phyloP scores from a whole-genome alignment of 148 eudicot species.

The Rhododendron williamsianum region DNA sequence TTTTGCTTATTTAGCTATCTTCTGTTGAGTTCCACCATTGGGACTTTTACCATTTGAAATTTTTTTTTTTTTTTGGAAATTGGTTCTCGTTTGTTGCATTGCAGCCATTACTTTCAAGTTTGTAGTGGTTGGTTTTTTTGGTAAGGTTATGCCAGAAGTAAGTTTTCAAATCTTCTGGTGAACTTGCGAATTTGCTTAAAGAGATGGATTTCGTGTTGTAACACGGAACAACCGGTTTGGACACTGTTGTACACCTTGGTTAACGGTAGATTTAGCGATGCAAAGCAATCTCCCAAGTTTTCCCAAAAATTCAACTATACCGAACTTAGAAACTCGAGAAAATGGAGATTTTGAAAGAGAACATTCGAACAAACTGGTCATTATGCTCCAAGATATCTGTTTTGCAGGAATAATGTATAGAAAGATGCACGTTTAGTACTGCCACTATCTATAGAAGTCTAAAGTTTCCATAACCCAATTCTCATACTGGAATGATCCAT shows the following conservation, averaged over 20 bases:
- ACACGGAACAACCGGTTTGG: neutral
- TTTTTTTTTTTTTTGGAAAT: neutral
- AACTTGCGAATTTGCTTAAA: neutral
- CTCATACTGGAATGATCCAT: neutral
- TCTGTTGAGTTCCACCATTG: neutral
- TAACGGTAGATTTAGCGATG: neutral
- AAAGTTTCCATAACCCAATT: neutral
- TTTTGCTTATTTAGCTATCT: neutral
- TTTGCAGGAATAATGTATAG: neutral
- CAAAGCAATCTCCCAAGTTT: neutral
- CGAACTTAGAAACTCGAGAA: neutral
- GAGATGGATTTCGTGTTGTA: neutral
- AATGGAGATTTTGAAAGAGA: neutral
- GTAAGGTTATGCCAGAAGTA: neutral
- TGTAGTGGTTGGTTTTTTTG: neutral
- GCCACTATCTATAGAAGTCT: neutral
- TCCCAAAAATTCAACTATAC: neutral
- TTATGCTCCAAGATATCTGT: neutral
- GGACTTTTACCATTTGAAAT: neutral
- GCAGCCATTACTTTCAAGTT: neutral
- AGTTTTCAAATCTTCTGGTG: neutral
- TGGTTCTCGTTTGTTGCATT: neutral
- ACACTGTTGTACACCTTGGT: neutral
- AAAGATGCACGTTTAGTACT: neutral
- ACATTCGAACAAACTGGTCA: neutral